Conservation (phyloP, 129 eudicot genomes). For the Lactuca saligna region DNA sequence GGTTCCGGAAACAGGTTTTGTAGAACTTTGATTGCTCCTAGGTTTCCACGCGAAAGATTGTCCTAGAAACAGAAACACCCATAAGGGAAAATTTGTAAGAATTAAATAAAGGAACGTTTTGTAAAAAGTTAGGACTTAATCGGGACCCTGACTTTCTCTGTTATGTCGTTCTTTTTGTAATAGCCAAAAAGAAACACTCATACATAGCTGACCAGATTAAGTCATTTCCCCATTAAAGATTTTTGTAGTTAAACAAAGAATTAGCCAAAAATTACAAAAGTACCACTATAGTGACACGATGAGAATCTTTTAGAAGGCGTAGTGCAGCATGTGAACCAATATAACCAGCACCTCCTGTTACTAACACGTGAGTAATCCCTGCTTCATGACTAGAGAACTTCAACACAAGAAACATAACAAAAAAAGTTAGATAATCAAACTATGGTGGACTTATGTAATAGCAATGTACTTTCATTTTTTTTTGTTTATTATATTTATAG, state of each 20-base stretch:
- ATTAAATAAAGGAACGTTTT: too few species aligned
- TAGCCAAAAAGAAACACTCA: neutral
- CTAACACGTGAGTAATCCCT: slow-evolving; percentile 41
- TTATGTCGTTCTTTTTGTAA: neutral
- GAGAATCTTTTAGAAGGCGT: slow-evolving; percentile 35
- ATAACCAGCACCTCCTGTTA: slow-evolving; percentile 45
- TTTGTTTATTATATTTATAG: too few species aligned
- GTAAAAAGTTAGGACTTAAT: too few species aligned
- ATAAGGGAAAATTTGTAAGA: neutral
- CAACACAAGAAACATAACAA: slow-evolving; percentile 18
- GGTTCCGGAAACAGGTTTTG: slow-evolving; percentile 75
- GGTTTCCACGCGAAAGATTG: slow-evolving; percentile 89
- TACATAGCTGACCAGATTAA: neutral
- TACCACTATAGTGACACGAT: slow-evolving; percentile 45
- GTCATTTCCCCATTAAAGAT: neutral
- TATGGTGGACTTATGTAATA: neutral
- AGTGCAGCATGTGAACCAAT: slow-evolving; percentile 43
- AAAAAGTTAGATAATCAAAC: slow-evolving; percentile 25
- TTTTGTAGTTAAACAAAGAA: neutral
- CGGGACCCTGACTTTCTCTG: neutral
- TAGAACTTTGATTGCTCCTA: slow-evolving; percentile 76
- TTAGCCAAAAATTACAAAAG: neutral
- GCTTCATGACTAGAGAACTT: slow-evolving; percentile 40
- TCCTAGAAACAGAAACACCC: slow-evolving; percentile 41
- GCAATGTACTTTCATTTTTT: neutral